Conservation (phyloP, 768 basidiomycete genomes). For the Sarcodon aspratus region DNA sequence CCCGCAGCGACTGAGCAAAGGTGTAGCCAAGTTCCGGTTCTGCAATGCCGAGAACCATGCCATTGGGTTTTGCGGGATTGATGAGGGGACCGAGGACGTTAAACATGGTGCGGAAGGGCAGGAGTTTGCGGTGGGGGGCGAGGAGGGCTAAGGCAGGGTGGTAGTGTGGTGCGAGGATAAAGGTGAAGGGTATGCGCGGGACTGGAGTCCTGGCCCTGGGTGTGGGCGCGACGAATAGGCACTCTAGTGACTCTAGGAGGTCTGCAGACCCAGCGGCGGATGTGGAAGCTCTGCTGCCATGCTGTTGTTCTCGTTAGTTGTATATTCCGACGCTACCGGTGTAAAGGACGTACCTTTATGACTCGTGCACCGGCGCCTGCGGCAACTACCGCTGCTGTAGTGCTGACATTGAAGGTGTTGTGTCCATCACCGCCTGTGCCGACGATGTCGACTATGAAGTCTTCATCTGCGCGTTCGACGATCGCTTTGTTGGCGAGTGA, state of each 20-base stretch:
- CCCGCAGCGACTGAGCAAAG: conserved; percentile 64
- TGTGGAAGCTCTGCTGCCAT: conserved; percentile 84
- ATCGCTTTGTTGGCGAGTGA: conserved; percentile 53
- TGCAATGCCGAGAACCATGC: conserved; percentile 90
- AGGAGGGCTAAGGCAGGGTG: conserved; percentile 78
- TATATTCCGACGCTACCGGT: neutral
- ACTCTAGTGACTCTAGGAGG: conserved; percentile 75
- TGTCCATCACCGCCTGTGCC: conserved; percentile 94
- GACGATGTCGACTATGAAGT: conserved; percentile 72
- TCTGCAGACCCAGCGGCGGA: conserved; percentile 94
- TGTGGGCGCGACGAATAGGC: conserved; percentile 57
- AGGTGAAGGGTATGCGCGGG: conserved; percentile 69
- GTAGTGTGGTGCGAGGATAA: conserved; percentile 90
- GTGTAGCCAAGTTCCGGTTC: conserved; percentile 69
- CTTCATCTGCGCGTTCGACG: conserved; percentile 45
- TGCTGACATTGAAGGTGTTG: conserved; percentile 95
- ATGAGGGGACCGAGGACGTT: conserved; percentile 91
- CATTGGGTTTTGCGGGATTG: conserved; percentile 77
- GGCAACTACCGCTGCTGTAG: conserved; percentile 86
- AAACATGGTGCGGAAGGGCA: conserved; percentile 95
- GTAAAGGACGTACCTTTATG: conserved; percentile 57
- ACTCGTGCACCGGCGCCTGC: conserved; percentile 92
- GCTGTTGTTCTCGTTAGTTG: conserved; percentile 32
- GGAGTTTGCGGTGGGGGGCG: conserved; percentile 71
- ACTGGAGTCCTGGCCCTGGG: conserved; percentile 46